Evolutionary conservation across 2,329 filamentous ascomycete genomes (phyloP).

Genomic region (Leptographium procerum): DNA sequence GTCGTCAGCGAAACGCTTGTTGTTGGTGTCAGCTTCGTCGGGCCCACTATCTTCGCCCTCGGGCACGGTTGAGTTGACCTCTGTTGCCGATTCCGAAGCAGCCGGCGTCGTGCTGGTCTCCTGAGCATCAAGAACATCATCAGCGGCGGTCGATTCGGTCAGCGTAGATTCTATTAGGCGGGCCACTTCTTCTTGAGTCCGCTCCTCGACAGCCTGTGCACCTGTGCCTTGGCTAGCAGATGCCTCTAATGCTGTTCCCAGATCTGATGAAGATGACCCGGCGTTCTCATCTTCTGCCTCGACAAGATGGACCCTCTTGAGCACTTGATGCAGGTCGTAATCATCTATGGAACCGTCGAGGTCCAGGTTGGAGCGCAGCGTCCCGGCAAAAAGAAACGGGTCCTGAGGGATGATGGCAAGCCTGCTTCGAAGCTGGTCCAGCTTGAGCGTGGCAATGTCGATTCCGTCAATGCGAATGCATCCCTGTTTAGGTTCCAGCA

Average conservation of each 20-base stretch:
- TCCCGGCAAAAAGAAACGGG: slow-evolving; percentile 54
- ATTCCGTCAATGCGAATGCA: slow-evolving; percentile 33
- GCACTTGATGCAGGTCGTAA: slow-evolving; percentile 46
- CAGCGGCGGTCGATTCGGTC: slow-evolving; percentile 7
- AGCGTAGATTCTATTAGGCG: slow-evolving; percentile 8
- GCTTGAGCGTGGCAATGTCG: slow-evolving; percentile 46
- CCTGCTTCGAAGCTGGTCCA: slow-evolving; percentile 48
- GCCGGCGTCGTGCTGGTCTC: slow-evolving; percentile 4
- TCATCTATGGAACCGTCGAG: slow-evolving; percentile 50
- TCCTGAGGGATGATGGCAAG: slow-evolving; percentile 58
- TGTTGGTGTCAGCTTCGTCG: background rate
- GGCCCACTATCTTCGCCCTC: slow-evolving; percentile 1
- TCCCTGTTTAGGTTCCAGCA: slow-evolving; percentile 33
- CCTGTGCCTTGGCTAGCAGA: background rate
- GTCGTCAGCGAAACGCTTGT: background rate
- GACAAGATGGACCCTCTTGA: slow-evolving; percentile 50
- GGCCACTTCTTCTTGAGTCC: slow-evolving; percentile 6
- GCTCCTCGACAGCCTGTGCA: background rate
- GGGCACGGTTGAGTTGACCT: slow-evolving; percentile 6
- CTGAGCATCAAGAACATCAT: slow-evolving; percentile 10
- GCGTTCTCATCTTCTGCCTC: slow-evolving; percentile 27
- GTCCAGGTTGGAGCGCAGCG: slow-evolving; percentile 51
- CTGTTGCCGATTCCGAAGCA: slow-evolving; percentile 7
- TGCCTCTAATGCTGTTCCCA: background rate
- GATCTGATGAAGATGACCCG: background rate